Base-by-base conservation (phyloP, 345 rosid species). In the Streptanthus diversifolius region DNA sequence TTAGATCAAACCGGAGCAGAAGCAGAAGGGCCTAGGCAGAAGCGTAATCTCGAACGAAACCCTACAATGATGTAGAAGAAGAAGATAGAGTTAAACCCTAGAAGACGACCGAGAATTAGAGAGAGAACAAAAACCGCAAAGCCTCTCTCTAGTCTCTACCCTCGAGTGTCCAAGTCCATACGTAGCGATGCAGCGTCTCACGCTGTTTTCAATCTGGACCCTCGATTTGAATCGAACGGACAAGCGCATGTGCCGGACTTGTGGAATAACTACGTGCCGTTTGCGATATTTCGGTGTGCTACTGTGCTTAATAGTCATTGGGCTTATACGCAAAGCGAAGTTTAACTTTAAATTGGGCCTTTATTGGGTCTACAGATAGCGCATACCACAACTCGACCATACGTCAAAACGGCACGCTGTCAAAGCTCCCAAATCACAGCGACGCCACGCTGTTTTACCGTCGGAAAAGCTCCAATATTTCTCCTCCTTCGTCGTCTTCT, bases 351-450 rank as follows among this genome's bases (percentile, higher is more conserved):
- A 17, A 45, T 17, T 8, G 51, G 24, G 24, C 51, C 51, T 45
- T 21, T 7, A 7, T 17, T 7, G 51, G n/a, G n/a, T n/a, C n/a
- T n/a, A n/a, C n/a, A n/a, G n/a, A n/a, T n/a, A n/a, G n/a, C n/a
- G n/a, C n/a, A n/a, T n/a, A n/a, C n/a, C n/a, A n/a, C n/a, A n/a
- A n/a, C n/a, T n/a, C n/a, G n/a, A n/a, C n/a, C n/a, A n/a, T n/a
- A n/a, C n/a, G n/a, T n/a, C n/a, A n/a, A 58, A 62, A 58, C 75
- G 67, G 67, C 75, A 35, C 40, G 59, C 51, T 71, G 53, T 52
- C 24, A 51, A 49, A 29, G 61, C 59, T 18, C 55, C 30, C 33
- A 55, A 4, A 44, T 44, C 13, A 18, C 33, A 25, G 0, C 18
- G 37, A 47, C 49, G 52, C 30, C 41, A 58, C 58, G 52, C 63